phyloP scores from a whole-genome alignment of 768 basidiomycete species.

The Rhodosporidiobolus odoratus region DNA sequence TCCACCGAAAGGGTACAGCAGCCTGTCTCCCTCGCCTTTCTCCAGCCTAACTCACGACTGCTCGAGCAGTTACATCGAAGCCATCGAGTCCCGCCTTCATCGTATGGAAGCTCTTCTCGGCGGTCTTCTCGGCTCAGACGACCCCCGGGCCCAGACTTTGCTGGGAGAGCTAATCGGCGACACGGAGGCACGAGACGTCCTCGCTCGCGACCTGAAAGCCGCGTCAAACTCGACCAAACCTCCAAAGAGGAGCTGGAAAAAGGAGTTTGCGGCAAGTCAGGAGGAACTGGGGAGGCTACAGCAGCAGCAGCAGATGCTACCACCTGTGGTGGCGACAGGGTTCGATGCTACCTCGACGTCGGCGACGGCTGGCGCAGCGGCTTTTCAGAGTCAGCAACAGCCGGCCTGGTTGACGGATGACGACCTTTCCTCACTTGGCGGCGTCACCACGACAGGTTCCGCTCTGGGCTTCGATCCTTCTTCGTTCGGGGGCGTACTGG shows the following conservation, averaged over 20 bases:
- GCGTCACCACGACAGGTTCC: neutral
- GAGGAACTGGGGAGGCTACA: neutral
- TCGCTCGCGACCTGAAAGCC: conserved; percentile 70
- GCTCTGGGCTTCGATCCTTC: neutral
- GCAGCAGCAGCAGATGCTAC: neutral
- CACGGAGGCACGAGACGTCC: conserved; percentile 50
- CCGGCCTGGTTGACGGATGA: conserved; percentile 15
- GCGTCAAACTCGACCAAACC: conserved; percentile 23
- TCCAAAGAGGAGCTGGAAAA: conserved; percentile 30
- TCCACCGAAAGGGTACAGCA: conserved; percentile 28
- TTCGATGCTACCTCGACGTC: neutral
- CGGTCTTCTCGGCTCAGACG: conserved; percentile 62
- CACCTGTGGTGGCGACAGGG: neutral
- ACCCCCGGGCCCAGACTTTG: conserved; percentile 50
- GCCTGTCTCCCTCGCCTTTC: conserved; percentile 57
- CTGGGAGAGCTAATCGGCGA: conserved; percentile 44
- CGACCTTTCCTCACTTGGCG: conserved; percentile 20
- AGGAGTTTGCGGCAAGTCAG: conserved; percentile 13
- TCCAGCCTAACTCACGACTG: conserved; percentile 61
- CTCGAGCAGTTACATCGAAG: conserved; percentile 93
- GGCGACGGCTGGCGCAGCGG: neutral
- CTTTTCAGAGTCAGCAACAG: too few relatives aligned
- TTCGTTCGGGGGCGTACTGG: too few relatives aligned
- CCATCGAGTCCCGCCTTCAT: conserved; percentile 82
- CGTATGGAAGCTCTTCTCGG: conserved; percentile 86